These are phyloP conservation scores for Discostella stelligeroides DNA, from an alignment of 108 stramenopile genomes.

Conservation along the genomic window DNA sequence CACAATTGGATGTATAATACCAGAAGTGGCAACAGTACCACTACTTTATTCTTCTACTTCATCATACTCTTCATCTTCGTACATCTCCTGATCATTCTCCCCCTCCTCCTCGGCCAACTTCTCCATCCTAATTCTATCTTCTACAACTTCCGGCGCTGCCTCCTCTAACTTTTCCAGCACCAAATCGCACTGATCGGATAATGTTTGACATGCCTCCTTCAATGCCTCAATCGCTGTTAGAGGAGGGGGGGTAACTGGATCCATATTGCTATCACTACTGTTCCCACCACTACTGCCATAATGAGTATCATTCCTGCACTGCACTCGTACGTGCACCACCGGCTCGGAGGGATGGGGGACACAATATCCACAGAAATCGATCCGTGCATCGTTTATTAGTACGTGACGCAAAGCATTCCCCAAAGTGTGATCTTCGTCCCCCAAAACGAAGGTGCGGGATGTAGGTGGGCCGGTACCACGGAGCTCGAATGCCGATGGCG, in stretches of 20 bases:
- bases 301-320: conserved; percentile 49
- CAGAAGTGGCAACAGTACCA: too few species aligned
- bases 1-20: too few species aligned
- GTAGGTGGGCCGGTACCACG: conserved; percentile 70
- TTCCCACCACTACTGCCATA: not conserved
- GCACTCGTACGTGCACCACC: conserved; percentile 91
- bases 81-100: conserved; percentile 47
- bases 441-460: conserved; percentile 84
- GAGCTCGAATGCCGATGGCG: conserved; percentile 51
- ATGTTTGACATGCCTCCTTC: conserved; percentile 74
- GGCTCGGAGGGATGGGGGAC: conserved; percentile 97
- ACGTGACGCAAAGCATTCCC: conserved; percentile 94
- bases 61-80: conserved; percentile 56
- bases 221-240: conserved; percentile 68
- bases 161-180: conserved; percentile 71
- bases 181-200: conserved; percentile 70
- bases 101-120: conserved; percentile 43
- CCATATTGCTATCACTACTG: not conserved
- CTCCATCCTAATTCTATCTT: conserved; percentile 60
- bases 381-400: conserved; percentile 69
- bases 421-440: conserved; percentile 96
- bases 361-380: conserved; percentile 93
- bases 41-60: conserved; percentile 15
- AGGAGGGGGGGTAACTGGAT: not conserved
- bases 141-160: conserved; percentile 67